These are phyloP conservation scores for Pseudogymnoascus pannorum DNA, from an alignment of 2,329 filamentous ascomycete species.

Conservation along the genomic window DNA sequence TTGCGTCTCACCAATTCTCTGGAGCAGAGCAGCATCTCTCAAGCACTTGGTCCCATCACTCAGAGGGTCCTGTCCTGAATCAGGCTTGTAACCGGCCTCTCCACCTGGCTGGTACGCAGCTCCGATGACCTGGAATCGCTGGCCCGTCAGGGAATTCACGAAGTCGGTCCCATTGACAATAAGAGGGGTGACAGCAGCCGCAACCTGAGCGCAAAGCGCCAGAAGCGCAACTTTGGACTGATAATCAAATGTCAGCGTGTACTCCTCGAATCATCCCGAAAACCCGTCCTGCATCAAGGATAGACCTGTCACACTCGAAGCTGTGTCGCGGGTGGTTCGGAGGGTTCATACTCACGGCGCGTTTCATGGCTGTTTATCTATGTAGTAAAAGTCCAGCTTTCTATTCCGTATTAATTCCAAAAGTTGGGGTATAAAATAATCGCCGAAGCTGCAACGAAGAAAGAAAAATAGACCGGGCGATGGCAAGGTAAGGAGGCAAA, in stretches of 20 bases:
- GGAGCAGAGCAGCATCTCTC: constrained; percentile 59
- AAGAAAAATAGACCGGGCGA: not conserved
- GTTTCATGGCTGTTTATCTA: not conserved
- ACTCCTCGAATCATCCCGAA: not conserved
- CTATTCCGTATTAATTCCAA: not conserved
- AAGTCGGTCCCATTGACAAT: constrained; percentile 51
- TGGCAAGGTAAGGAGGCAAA: not conserved
- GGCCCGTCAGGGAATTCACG: constrained; percentile 49
- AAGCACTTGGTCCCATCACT: constrained; percentile 51
- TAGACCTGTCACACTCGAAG: not conserved
- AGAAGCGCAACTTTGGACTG: constrained; percentile 16
- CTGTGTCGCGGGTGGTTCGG: not conserved
- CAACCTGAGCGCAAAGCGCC: constrained; percentile 31
- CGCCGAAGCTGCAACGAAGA: not conserved
- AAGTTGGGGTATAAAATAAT: not conserved
- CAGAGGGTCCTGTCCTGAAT: constrained; percentile 48
- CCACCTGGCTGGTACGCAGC: constrained; percentile 65
- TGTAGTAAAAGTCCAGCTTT: not conserved
- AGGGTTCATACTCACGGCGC: constrained; percentile 2
- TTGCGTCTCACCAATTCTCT: constrained; percentile 39
- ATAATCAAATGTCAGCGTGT: not conserved
- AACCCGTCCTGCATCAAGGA: not conserved
- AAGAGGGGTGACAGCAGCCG: constrained; percentile 50
- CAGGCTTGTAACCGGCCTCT: constrained; percentile 52
- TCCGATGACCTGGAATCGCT: constrained; percentile 59